Percentiles rank a stretch among this genome's conserved stretches.
Conservation (phyloP, 1,139 yeast species). For the Hyphopichia fennica region DNA sequence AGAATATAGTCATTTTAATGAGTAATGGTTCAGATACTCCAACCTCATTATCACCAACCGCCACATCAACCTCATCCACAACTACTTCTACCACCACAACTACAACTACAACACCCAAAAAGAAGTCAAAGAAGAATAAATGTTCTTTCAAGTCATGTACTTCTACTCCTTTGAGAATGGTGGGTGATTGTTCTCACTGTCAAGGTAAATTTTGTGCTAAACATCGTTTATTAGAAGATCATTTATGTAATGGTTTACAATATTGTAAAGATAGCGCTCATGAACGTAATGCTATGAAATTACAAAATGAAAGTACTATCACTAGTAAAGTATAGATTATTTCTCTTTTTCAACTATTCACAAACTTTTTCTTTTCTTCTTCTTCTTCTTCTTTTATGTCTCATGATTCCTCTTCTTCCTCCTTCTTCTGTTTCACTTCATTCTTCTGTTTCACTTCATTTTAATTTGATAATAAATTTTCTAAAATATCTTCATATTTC, state of each 20-base stretch:
- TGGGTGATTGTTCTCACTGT: conserved; percentile 86
- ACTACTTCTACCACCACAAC: conserved; percentile 7
- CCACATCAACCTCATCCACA: conserved; percentile 4
- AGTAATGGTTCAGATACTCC: conserved; percentile 31
- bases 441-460: background rate
- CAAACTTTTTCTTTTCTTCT: background rate
- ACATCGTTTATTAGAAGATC: conserved; percentile 85
- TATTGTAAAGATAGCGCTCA: conserved; percentile 81
- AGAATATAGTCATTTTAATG: conserved; percentile 47
- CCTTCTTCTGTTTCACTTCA: background rate
- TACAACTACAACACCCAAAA: conserved; percentile 21
- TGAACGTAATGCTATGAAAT: conserved; percentile 37
- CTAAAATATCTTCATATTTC: conserved; percentile 60
- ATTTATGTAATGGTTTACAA: conserved; percentile 75
- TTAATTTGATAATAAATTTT: conserved; percentile 30
- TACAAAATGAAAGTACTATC: conserved; percentile 46
- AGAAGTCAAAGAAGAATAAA: conserved; percentile 54
- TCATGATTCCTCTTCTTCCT: conserved; percentile 2
- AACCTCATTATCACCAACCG: conserved; percentile 12
- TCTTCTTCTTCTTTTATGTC: conserved; percentile 3
- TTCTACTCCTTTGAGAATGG: conserved; percentile 73
- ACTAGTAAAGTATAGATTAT: conserved; percentile 26
- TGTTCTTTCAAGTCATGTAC: conserved; percentile 66
- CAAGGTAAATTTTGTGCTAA: conserved; percentile 85
- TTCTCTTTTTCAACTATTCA: conserved; percentile 1